Evolutionary conservation across 2,329 filamentous ascomycete genomes (phyloP).

Genomic region (Fusarium agapanthi): DNA sequence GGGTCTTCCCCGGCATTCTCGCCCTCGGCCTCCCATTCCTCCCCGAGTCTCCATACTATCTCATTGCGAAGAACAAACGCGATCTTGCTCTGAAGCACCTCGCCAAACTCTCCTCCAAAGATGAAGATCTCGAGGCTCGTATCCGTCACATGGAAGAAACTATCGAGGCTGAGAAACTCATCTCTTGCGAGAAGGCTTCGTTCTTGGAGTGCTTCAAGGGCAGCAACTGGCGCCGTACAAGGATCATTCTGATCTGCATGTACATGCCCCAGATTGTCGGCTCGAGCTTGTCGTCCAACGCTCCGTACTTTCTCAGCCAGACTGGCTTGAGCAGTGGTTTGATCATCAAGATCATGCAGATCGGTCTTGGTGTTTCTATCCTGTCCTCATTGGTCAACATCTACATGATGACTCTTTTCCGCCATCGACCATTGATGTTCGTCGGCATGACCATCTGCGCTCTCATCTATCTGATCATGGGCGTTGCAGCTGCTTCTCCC

Average conservation of each 20-base stretch:
- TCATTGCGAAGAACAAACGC: slow-evolving; percentile 10
- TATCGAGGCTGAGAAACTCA: background rate
- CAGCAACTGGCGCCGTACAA: slow-evolving; percentile 13
- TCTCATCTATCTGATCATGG: slow-evolving; percentile 10
- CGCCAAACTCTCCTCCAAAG: background rate
- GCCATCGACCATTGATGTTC: slow-evolving; percentile 5
- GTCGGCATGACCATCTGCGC: slow-evolving; percentile 10
- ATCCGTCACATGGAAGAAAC: slow-evolving; percentile 1
- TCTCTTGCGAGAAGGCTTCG: background rate
- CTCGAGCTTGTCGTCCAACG: slow-evolving; percentile 2
- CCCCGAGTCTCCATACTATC: slow-evolving; percentile 16
- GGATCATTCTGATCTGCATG: slow-evolving; percentile 18
- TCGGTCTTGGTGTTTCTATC: slow-evolving; percentile 4
- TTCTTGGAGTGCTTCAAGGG: slow-evolving; percentile 15
- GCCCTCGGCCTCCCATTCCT: slow-evolving; percentile 16
- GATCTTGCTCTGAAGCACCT: background rate
- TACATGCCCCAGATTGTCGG: slow-evolving; percentile 17
- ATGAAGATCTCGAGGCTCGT: background rate
- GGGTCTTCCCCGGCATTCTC: slow-evolving; percentile 9
- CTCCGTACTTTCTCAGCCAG: slow-evolving; percentile 1
- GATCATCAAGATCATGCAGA: slow-evolving; percentile 9
- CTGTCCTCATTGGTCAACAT: slow-evolving; percentile 6
- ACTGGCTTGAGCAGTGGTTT: background rate
- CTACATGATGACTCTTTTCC: slow-evolving; percentile 16
- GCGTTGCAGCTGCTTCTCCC: background rate